Percentiles rank a stretch among this genome's conserved stretches.
Evolutionary conservation across 768 basidiomycete genomes (phyloP).

Genomic region (Gymnopilus dilepis): DNA sequence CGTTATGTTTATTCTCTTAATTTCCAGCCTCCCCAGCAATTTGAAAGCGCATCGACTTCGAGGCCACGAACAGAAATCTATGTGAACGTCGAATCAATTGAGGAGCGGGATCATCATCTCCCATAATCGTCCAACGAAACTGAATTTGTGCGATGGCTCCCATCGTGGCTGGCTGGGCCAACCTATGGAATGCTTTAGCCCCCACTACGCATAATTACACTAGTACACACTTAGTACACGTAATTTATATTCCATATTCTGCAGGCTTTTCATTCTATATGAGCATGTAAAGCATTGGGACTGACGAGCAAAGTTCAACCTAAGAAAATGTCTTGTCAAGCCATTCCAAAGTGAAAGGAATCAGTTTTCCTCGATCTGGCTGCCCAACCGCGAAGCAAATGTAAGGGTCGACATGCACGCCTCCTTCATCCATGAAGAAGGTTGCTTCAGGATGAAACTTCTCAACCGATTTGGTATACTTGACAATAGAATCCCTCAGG

Average conservation of each 20-base stretch:
- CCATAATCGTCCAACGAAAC: too few species aligned
- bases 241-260: too few species aligned
- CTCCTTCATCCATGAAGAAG: conserved; percentile 19
- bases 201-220: too few species aligned
- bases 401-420: conserved; percentile 21
- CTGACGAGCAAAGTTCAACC: too few species aligned
- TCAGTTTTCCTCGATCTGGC: not conserved
- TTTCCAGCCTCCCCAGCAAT: not conserved
- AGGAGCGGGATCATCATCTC: conserved; percentile 1
- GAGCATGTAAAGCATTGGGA: too few species aligned
- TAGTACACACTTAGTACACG: too few species aligned
- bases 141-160: too few species aligned
- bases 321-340: not conserved
- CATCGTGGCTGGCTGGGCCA: too few species aligned
- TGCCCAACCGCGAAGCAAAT: not conserved
- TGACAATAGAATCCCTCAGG: conserved; percentile 29
- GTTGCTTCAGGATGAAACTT: conserved; percentile 15
- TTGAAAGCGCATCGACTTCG: not conserved
- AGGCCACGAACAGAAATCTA: conserved; percentile 10
- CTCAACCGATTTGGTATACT: conserved; percentile 16
- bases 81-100: conserved; percentile 17
- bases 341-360: not conserved
- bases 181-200: too few species aligned
- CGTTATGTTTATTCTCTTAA: too few species aligned
- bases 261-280: too few species aligned